Percentiles rank a stretch among this genome's conserved stretches.
Evolutionary conservation across 345 rosid species (phyloP).

Genomic region (Eucalyptus erythrocorys): DNA sequence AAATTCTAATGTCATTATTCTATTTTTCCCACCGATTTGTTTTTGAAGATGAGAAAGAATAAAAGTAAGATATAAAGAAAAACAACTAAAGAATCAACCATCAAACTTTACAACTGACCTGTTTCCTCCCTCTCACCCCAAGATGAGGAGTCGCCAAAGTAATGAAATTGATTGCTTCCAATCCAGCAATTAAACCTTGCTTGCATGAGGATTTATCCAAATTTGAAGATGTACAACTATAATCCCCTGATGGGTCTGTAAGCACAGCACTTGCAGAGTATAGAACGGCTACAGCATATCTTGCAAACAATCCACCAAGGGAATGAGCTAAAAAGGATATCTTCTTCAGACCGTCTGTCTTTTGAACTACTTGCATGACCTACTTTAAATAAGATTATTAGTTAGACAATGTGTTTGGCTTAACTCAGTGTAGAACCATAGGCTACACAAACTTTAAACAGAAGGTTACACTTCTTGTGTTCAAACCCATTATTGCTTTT

Average conservation of each 20-base stretch:
- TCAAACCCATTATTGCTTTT: neutral
- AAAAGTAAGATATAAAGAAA: neutral
- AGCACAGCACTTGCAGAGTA: conserved; percentile 28
- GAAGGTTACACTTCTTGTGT: neutral
- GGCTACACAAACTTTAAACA: neutral
- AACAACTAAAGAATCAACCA: neutral
- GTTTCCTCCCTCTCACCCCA: conserved; percentile 95
- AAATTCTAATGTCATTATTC: neutral
- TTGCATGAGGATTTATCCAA: conserved; percentile 13
- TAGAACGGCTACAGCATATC: conserved; percentile 75
- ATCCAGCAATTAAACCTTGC: conserved; percentile 69
- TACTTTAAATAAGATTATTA: conserved; percentile 4
- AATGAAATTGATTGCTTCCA: conserved; percentile 87
- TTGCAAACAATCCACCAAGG: conserved; percentile 94
- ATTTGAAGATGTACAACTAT: conserved; percentile 11
- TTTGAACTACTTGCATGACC: conserved; percentile 67
- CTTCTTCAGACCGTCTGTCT: conserved; percentile 60
- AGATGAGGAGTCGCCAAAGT: conserved; percentile 99
- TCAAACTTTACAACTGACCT: conserved; percentile 42
- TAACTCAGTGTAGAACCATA: neutral
- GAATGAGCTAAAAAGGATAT: conserved; percentile 96
- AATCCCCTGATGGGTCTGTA: conserved; percentile 11
- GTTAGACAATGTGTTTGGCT: neutral
- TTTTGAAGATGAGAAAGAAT: neutral
- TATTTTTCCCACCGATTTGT: neutral